These are phyloP conservation scores for Hordeum pubiflorum DNA, from an alignment of 202 grass and related monocot species.

Conservation along the genomic window DNA sequence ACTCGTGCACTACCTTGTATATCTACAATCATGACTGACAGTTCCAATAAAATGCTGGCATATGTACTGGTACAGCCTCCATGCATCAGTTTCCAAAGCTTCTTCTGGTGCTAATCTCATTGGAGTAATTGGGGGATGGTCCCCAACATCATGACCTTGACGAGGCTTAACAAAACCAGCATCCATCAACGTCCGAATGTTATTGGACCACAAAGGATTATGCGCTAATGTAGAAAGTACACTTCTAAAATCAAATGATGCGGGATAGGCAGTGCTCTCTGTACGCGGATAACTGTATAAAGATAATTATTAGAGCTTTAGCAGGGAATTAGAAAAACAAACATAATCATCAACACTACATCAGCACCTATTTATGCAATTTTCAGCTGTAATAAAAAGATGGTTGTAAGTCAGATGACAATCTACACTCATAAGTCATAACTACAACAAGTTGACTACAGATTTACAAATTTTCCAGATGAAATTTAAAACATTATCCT, in stretches of 20 bases:
- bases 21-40: slow-evolving; percentile 77
- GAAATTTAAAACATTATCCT: not conserved
- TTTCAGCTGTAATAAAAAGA: not conserved
- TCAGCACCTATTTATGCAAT: not conserved
- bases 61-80: slow-evolving; percentile 92
- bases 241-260: slow-evolving; percentile 90
- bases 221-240: slow-evolving; percentile 53
- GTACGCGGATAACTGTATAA: slow-evolving; percentile 88
- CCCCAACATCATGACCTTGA: slow-evolving; percentile 83
- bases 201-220: slow-evolving; percentile 77
- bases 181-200: slow-evolving; percentile 53
- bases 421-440: not conserved
- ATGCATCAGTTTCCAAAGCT: slow-evolving; percentile 79
- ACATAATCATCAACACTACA: not conserved
- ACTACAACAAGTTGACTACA: not conserved
- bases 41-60: slow-evolving; percentile 92
- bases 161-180: slow-evolving; percentile 72
- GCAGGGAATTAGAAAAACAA: not conserved
- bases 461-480: not conserved
- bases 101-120: slow-evolving; percentile 81
- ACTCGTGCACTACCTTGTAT: slow-evolving; percentile 65
- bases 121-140: slow-evolving; percentile 95
- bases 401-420: not conserved
- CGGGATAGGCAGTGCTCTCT: slow-evolving; percentile 87
- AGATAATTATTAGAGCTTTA: slow-evolving; percentile 18